These are phyloP conservation scores for Dactylellina leptospora DNA, from an alignment of 2,329 filamentous ascomycete species.

Conservation along the genomic window DNA sequence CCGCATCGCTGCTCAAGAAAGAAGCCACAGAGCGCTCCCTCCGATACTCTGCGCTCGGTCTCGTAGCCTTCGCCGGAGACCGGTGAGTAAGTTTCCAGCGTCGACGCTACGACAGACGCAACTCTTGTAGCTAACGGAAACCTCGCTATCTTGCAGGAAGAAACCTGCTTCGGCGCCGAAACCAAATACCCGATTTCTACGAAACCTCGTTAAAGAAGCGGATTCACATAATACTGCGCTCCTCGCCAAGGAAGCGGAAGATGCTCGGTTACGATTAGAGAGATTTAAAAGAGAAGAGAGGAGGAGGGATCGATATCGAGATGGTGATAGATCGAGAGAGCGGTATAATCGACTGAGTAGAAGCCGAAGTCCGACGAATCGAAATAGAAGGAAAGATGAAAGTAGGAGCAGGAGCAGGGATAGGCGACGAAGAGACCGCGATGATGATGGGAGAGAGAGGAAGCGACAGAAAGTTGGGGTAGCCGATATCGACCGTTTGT, in stretches of 20 bases:
- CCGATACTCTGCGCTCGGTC: conserved; percentile 77
- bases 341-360: conserved; percentile 56
- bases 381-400: conserved; percentile 31
- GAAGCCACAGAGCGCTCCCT: conserved; percentile 79
- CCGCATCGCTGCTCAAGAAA: conserved; percentile 78
- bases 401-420: conserved; percentile 29
- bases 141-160: conserved; percentile 58
- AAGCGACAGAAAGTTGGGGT: conserved; percentile 46
- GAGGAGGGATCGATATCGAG: conserved; percentile 59
- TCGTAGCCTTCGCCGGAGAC: conserved; percentile 71
- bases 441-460: conserved; percentile 18
- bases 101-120: not conserved
- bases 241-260: conserved; percentile 81
- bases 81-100: conserved; percentile 62
- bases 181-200: conserved; percentile 89
- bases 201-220: conserved; percentile 86
- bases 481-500: conserved; percentile 37
- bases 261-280: conserved; percentile 76
- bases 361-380: conserved; percentile 34
- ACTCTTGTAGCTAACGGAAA: conserved; percentile 1
- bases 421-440: conserved; percentile 13
- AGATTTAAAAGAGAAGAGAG: conserved; percentile 66
- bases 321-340: conserved; percentile 59
- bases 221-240: conserved; percentile 88
- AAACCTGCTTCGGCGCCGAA: conserved; percentile 71